Evolutionary conservation across 495 filamentous ascomycete genomes (phyloP), one percentile per base, ranked within the genome.

Genomic region (Daldinia bambusicola): DNA sequence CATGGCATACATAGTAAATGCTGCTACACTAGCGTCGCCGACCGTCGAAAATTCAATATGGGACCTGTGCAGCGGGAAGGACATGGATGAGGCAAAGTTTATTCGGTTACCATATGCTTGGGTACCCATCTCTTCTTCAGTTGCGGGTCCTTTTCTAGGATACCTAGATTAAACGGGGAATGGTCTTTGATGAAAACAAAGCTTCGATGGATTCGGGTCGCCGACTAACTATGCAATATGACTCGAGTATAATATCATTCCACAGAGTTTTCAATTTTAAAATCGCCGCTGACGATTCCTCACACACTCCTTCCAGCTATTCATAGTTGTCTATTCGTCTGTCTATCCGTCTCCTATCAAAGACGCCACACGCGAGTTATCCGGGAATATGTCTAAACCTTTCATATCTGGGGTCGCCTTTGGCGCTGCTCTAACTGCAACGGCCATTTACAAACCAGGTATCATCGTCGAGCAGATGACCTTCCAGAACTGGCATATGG

Each of bases 401-500:
- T 55, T 83, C 41, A 12, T 84, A 14, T 72, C 84, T 2, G 87
- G 87, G 10, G 81, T 79, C 18, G 72, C 80, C 66, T 88, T 89
- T 65, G 87, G 87, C 34, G 84, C 83, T 8, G 86, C 86, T 60
- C 75, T 89, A 16, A 80, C 85, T 22, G 80, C 82, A 18, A 77
- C 86, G 9, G 84, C 84, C 18, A 83, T 89, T 55, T 84, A 83
- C 69, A 77, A 80, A 56, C 86, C 87, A 6, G 69, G 79, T 13
- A 78, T 84, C 66, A 88, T 89, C 67, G 62, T 86, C 55, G 74
- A 73, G 0, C 87, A 89, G 72, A 82, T 89, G 78, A 75, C 74
- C 26, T 79, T 89, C 7, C 67, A 78, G 38, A 82, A 86, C 77
- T 88, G 84, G 74, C 84, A 85, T 61, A 89, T 89, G 87, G 73